phyloP scores from a whole-genome alignment of 2,329 filamentous ascomycete genomes.

The Paradendryphiella salina region DNA sequence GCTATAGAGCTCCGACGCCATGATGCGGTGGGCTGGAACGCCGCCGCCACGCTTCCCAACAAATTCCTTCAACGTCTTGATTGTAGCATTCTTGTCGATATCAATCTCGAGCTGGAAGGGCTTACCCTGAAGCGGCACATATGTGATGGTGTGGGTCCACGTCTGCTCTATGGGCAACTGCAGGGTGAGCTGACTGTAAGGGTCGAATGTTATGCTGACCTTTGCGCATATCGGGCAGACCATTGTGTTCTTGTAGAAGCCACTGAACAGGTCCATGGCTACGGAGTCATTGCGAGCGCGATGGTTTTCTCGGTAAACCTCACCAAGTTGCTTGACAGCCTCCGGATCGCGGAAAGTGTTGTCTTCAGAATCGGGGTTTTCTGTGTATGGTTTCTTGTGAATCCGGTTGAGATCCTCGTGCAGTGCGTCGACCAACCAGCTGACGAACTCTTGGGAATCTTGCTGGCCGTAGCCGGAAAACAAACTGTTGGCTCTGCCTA shows the following conservation, averaged over 20 bases:
- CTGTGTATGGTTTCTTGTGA: constrained; percentile 93
- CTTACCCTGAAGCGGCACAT: constrained; percentile 72
- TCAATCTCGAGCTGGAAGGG: constrained; percentile 78
- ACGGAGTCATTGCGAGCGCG: constrained; percentile 92
- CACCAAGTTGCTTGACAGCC: constrained; percentile 81
- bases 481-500: constrained; percentile 78
- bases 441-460: constrained; percentile 95
- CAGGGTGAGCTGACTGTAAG: constrained; percentile 91
- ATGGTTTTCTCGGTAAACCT: constrained; percentile 89
- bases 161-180: constrained; percentile 85
- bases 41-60: constrained; percentile 59
- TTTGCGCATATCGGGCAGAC: constrained; percentile 90
- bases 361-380: constrained; percentile 96
- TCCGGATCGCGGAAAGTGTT: constrained; percentile 84
- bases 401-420: constrained; percentile 95
- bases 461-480: constrained; percentile 97
- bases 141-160: constrained; percentile 75
- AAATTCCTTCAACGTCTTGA: constrained; percentile 68
- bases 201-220: constrained; percentile 98
- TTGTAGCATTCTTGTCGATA: constrained; percentile 72
- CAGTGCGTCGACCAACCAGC: constrained; percentile 89
- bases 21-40: constrained; percentile 64
- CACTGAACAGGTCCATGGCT: constrained; percentile 92
- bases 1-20: constrained; percentile 81
- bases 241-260: constrained; percentile 94